Evolutionary conservation across 495 filamentous ascomycete genomes (phyloP), one percentile per base, ranked within the genome.

Genomic region (Filosporella fistucella): DNA sequence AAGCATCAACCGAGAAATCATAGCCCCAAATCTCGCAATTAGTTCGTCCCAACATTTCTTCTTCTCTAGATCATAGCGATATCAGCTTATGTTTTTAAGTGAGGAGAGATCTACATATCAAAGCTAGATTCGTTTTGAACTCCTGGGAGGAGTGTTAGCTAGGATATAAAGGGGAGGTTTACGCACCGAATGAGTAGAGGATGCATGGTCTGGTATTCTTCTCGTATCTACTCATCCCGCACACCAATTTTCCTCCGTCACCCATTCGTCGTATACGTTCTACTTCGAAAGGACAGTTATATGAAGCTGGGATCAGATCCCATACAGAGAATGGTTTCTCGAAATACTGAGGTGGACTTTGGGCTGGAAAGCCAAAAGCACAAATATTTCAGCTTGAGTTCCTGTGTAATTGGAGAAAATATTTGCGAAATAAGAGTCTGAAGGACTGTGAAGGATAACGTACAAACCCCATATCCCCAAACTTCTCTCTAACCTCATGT

Each of bases 221-320:
- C 34, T 55, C 57, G 42, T 56, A 58, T 17, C 45, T 13, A 23
- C 42, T 51, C 54, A 64, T 56, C 7, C 61, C 61, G 47, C 61
- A 64, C 0, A 64, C 61, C 57, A 56, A 62, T 42, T 64, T 64
- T 24, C 61, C 61, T 44, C 61, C 57, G 35, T 64, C 61, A 25
- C 56, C 61, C 17, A 64, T 47, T 4, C 49, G 34, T n/a, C 61
- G 59, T 26, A 64, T 53, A 12, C 61, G 51, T 25, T 64, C 53
- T 3, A 64, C 53, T 33, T 64, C 61, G 34, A 57, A 55, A 4
- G 61, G 61, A 35, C 61, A 64, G 30, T 45, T 54, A 37, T 49
- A 34, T 2, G 29, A 35, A 6, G 61, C 52, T 5, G 58, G 59
- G 25, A 57, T 46, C 39, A 64, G 55, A 47, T 64, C 61, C 59